phyloP scores from a whole-genome alignment of 495 filamentous ascomycete genomes.

The Daldinia childiae region DNA sequence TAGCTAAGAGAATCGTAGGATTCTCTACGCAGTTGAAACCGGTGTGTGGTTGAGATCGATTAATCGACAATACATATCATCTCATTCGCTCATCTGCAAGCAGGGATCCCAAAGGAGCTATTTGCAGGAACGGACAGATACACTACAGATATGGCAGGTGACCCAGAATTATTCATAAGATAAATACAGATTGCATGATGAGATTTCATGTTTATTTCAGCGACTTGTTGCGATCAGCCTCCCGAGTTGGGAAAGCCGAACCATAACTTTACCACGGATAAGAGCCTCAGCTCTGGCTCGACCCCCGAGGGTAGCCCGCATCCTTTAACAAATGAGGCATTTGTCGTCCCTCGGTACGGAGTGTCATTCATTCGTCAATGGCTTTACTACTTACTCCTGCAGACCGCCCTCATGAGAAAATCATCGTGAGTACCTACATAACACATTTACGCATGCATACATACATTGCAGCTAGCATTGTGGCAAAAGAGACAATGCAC shows the following conservation, averaged over 20 bases:
- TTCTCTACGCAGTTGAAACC: slow-evolving; percentile 10
- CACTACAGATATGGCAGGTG: slow-evolving; percentile 20
- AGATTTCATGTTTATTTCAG: background rate
- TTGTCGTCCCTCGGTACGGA: slow-evolving; percentile 16
- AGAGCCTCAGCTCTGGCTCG: background rate
- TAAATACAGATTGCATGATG: slow-evolving; percentile 18
- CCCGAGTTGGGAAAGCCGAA: slow-evolving; percentile 2
- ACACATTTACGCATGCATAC: background rate
- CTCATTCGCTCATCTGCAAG: slow-evolving; percentile 34
- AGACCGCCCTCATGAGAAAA: slow-evolving; percentile 13
- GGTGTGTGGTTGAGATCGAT: slow-evolving; percentile 14
- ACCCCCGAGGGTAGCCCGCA: slow-evolving; percentile 8
- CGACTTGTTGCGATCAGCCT: slow-evolving; percentile 3
- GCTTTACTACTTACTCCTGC: background rate
- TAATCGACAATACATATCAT: slow-evolving; percentile 14
- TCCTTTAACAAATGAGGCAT: slow-evolving; percentile 24
- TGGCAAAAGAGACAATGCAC: slow-evolving; percentile 32
- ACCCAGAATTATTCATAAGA: slow-evolving; percentile 21
- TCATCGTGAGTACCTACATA: slow-evolving; percentile 11
- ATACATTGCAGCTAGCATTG: slow-evolving; percentile 18
- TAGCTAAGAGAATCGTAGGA: slow-evolving; percentile 17
- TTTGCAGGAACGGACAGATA: slow-evolving; percentile 27
- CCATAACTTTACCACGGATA: slow-evolving; percentile 3
- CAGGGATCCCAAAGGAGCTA: slow-evolving; percentile 31
- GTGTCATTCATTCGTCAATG: slow-evolving; percentile 17